Conservation (phyloP, 768 basidiomycete genomes). For the Leccinellum luteum region DNA sequence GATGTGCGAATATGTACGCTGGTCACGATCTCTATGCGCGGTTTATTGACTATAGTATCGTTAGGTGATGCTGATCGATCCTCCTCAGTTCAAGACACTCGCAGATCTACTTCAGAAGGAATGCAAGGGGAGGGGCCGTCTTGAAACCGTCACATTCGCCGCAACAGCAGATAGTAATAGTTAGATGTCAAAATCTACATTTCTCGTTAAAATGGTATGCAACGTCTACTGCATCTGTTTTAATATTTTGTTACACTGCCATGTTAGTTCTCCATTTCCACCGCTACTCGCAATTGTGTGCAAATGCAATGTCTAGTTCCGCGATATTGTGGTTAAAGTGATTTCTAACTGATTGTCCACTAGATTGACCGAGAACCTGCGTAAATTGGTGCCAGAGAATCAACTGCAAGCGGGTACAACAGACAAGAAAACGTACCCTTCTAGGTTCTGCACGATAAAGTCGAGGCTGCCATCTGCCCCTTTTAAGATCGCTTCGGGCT, state of each 20-base stretch:
- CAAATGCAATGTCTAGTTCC: constrained; percentile 7
- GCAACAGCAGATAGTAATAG: constrained; percentile 45
- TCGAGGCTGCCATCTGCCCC: constrained; percentile 44
- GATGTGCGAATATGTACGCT: constrained; percentile 85
- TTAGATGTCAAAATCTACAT: constrained; percentile 3
- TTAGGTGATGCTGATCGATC: constrained; percentile 90
- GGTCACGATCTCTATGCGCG: not conserved
- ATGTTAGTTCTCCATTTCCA: not conserved
- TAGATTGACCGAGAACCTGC: constrained; percentile 19
- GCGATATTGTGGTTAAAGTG: constrained; percentile 9
- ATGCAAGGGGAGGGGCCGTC: constrained; percentile 79
- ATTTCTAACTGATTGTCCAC: constrained; percentile 24
- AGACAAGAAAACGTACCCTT: constrained; percentile 45
- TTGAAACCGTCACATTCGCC: constrained; percentile 80
- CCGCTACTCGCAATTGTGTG: not conserved
- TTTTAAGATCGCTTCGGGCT: constrained; percentile 47
- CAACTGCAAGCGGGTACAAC: not conserved
- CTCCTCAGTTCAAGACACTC: constrained; percentile 84
- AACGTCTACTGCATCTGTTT: not conserved
- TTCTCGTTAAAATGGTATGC: not conserved
- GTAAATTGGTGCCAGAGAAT: not conserved
- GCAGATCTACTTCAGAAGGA: constrained; percentile 90
- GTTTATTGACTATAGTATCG: constrained; percentile 10
- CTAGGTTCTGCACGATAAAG: constrained; percentile 67
- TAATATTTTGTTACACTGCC: not conserved